Evolutionary conservation across 139 green algal genomes (phyloP), one percentile per base, ranked within the genome.

Genomic region (Coccomyxa sp.): DNA sequence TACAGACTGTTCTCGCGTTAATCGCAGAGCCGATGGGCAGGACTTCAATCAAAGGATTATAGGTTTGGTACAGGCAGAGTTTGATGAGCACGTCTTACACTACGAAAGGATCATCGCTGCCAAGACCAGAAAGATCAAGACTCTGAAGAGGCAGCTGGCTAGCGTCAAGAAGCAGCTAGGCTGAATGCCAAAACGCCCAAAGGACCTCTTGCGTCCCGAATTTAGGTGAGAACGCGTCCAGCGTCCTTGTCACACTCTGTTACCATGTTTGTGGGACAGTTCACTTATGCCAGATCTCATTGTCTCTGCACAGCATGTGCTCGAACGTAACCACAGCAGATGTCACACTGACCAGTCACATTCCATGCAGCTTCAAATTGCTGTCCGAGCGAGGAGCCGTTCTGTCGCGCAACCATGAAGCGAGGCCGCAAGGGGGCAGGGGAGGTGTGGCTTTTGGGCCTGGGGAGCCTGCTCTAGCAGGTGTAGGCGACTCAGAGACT

Each of bases 91-190:
- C 50, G 50, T 64, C 50, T 22, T 64, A 2, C 5, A 64, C 50
- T 64, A 64, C 50, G 27, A 64, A 64, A 64, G 50, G 50, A 64
- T 64, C 50, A 64, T 64, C 50, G 50, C 50, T 64, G 50, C 50
- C 50, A 64, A 64, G 50, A 64, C 50, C 50, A 64, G 50, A 22
- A 64, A 64, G 50, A 64, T 64, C 27, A 22, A 22, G 18, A 22
- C 22, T 64, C 50, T 64, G 50, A 64, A 64, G 5, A 64, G 50
- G 27, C 50, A 64, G 50, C 50, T 64, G 5, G 50, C 50, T 64
- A 64, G 50, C 50, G 27, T 64, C 50, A 64, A 64, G 50, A 64
- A 64, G 50, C 50, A 64, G 50, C 50, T 64, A 64, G 50, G 50
- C 5, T 64, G 50, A 64, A 64, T 2, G 27, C 27, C 50, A 64